Percentiles rank a stretch among this genome's conserved stretches.
Evolutionary conservation across 1,284 basidiomycete genomes (phyloP).

Genomic region (Ceratobasidium sp.): DNA sequence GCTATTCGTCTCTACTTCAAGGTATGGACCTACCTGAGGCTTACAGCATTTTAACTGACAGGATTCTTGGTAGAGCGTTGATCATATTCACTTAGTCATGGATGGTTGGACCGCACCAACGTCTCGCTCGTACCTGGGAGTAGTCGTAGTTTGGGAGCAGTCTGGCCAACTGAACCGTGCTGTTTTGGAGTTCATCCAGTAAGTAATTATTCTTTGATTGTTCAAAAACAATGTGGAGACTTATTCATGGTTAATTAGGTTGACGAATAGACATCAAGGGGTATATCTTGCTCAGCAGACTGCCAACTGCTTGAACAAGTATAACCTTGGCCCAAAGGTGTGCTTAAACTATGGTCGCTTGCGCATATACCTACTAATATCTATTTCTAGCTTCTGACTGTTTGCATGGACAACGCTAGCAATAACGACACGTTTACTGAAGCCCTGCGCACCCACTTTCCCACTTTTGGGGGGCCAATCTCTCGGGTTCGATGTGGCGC

Average conservation of each 20-base stretch:
- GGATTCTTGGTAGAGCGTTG: background rate
- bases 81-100: background rate
- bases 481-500: background rate
- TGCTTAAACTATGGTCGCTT: background rate
- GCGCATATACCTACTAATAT: conserved; percentile 28
- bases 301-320: conserved; percentile 9
- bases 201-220: background rate
- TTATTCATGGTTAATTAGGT: background rate
- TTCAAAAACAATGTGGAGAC: background rate
- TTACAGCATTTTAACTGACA: conserved; percentile 4
- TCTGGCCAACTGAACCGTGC: background rate
- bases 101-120: conserved; percentile 27
- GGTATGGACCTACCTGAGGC: background rate
- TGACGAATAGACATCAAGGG: background rate
- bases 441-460: background rate
- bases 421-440: conserved; percentile 20
- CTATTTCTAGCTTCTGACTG: background rate
- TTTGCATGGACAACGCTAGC: conserved; percentile 29
- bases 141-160: conserved; percentile 1
- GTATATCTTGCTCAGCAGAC: conserved; percentile 5
- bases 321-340: conserved; percentile 11
- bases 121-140: conserved; percentile 11
- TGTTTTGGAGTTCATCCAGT: conserved; percentile 8
- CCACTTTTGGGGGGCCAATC: conserved; percentile 15
- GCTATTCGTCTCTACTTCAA: background rate